Percentiles rank a stretch among this genome's conserved stretches.
phyloP scores from a whole-genome alignment of 2,329 filamentous ascomycete genomes.

The Clarireedia sp. region DNA sequence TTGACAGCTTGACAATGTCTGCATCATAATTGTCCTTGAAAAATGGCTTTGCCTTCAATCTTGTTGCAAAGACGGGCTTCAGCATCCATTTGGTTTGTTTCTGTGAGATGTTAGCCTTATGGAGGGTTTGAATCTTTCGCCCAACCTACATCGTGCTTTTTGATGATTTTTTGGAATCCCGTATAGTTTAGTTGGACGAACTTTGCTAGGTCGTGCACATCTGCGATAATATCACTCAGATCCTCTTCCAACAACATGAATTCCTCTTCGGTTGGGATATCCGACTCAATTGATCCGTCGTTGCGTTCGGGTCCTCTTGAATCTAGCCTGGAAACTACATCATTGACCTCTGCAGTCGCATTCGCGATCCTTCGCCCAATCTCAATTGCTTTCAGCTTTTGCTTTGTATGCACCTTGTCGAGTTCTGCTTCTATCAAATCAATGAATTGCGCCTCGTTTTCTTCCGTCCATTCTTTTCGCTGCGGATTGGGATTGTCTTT shows the following conservation, averaged over 20 bases:
- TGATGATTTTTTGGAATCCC: conserved; percentile 99
- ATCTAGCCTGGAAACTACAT: conserved; percentile 71
- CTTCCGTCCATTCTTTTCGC: conserved; percentile 72
- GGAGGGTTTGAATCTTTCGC: neutral
- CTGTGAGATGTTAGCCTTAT: conserved; percentile 35
- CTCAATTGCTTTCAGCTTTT: conserved; percentile 94
- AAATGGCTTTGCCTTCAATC: conserved; percentile 92
- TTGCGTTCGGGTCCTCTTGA: conserved; percentile 43
- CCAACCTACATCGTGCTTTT: conserved; percentile 84
- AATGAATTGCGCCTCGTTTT: conserved; percentile 86
- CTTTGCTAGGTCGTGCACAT: conserved; percentile 95
- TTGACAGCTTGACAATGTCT: conserved; percentile 89
- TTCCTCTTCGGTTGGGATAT: conserved; percentile 75
- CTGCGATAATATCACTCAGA: conserved; percentile 93
- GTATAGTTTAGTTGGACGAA: conserved; percentile 98
- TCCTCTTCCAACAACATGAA: conserved; percentile 92
- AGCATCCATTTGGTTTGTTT: conserved; percentile 94
- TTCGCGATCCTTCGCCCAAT: conserved; percentile 84
- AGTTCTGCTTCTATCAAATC: conserved; percentile 81
- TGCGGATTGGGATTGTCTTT: conserved; percentile 39
- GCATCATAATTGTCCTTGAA: conserved; percentile 99
- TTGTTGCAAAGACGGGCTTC: conserved; percentile 89
- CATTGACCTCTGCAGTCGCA: conserved; percentile 81
- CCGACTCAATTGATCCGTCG: conserved; percentile 24
- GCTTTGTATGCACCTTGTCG: conserved; percentile 96